Conservation (phyloP, 306 rosid species). For the Dryas drummondii region DNA sequence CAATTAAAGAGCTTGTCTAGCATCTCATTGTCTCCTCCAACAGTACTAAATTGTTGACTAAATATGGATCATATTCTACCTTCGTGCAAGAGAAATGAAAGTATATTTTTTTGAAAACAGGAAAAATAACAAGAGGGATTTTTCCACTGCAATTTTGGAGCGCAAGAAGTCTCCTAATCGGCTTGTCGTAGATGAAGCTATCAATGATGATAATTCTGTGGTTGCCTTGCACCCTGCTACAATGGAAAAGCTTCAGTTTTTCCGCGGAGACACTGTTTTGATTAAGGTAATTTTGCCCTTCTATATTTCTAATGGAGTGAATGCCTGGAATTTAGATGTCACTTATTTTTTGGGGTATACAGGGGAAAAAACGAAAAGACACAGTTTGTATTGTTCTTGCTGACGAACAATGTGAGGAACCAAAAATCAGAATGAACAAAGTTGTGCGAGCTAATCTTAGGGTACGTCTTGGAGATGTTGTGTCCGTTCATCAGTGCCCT, state of each 20-base stretch:
- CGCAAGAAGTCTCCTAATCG: constrained; percentile 70
- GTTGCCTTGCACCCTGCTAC: constrained; percentile 54
- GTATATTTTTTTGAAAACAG: constrained; percentile 30
- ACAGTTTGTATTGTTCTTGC: constrained; percentile 61
- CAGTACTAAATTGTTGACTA: neutral
- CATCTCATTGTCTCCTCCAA: neutral
- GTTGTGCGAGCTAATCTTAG: constrained; percentile 58
- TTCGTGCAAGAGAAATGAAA: neutral
- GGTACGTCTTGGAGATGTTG: constrained; percentile 62
- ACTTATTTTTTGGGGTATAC: neutral
- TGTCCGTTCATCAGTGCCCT: constrained; percentile 53
- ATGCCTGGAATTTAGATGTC: neutral
- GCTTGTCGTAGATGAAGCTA: constrained; percentile 59
- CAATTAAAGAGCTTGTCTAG: neutral
- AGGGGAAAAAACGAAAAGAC: constrained; percentile 69
- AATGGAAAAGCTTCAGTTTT: constrained; percentile 59
- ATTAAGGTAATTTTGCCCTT: constrained; percentile 40
- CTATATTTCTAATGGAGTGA: neutral
- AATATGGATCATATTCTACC: neutral
- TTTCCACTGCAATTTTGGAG: constrained; percentile 58
- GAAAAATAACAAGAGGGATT: constrained; percentile 49
- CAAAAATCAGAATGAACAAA: constrained; percentile 68
- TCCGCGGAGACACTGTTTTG: constrained; percentile 54
- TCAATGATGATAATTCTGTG: constrained; percentile 59
- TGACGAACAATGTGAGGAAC: constrained; percentile 57